phyloP scores from a whole-genome alignment of 164 flowering plant genomes.

The Amborella trichopoda region DNA sequence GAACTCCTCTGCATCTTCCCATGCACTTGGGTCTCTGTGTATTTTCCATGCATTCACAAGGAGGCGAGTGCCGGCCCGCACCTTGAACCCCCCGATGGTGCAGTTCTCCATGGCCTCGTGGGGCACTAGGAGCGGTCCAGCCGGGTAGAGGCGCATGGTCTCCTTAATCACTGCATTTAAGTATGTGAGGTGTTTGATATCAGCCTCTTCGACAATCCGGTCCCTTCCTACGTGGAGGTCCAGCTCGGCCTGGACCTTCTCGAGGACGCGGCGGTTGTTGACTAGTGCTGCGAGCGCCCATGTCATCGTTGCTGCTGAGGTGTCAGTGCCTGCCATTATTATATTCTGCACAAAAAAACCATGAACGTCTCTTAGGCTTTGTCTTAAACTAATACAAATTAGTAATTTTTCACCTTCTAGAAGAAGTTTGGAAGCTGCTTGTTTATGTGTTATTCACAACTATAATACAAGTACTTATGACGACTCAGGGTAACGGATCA shows the following conservation, averaged over 20 bases:
- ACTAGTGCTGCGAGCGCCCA: constrained; percentile 11
- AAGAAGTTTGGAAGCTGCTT: too few relatives aligned
- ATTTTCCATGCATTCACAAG: constrained; percentile 13
- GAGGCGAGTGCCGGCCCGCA: constrained; percentile 8
- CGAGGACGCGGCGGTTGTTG: constrained; percentile 17
- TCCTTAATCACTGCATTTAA: constrained; percentile 7
- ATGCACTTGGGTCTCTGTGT: constrained; percentile 18
- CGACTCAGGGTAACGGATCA: too few relatives aligned
- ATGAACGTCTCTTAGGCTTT: too few relatives aligned
- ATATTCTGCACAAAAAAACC: constrained; percentile 6
- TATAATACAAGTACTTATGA: too few relatives aligned
- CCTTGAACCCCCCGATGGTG: constrained; percentile 4
- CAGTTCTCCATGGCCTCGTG: constrained; percentile 10
- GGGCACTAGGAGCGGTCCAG: constrained; percentile 4
- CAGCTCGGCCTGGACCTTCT: constrained; percentile 15
- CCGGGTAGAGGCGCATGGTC: constrained; percentile 5
- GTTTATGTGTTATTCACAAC: too few relatives aligned
- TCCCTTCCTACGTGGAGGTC: neutral
- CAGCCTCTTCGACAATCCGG: constrained; percentile 6
- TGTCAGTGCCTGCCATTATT: constrained; percentile 7
- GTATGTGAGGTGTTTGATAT: constrained; percentile 6
- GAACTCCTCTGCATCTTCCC: constrained; percentile 9
- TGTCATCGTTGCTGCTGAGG: constrained; percentile 6
- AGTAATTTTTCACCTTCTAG: too few relatives aligned
- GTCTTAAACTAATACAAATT: too few relatives aligned